Conservation (phyloP, 2,329 filamentous ascomycete species). For the Diaporthe amygdali region DNA sequence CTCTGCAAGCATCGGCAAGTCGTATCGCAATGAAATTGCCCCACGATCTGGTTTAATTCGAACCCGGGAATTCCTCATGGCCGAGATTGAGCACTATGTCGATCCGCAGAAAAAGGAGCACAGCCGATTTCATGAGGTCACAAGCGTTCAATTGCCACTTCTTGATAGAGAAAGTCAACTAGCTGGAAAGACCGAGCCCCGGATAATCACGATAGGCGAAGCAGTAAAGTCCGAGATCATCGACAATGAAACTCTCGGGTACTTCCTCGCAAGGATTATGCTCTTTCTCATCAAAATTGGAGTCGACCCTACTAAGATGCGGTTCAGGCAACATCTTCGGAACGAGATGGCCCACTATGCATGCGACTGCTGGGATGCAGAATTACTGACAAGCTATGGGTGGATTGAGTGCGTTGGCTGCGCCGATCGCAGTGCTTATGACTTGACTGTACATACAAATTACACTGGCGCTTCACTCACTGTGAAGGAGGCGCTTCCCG, state of each 20-base stretch:
- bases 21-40: constrained; percentile 97
- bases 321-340: constrained; percentile 95
- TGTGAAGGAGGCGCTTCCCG: constrained; percentile 80
- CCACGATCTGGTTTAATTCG: constrained; percentile 88
- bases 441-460: constrained; percentile 89
- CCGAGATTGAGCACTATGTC: constrained; percentile 98
- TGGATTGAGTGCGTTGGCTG: constrained; percentile 99
- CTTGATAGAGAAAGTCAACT: constrained; percentile 87
- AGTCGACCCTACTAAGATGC: constrained; percentile 83
- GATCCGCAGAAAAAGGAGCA: constrained; percentile 97
- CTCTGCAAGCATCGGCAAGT: constrained; percentile 95
- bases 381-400: constrained; percentile 87
- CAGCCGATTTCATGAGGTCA: constrained; percentile 82
- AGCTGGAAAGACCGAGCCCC: constrained; percentile 78
- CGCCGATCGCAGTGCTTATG: constrained; percentile 93
- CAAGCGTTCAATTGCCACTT: constrained; percentile 80
- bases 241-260: constrained; percentile 97
- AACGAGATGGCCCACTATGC: constrained; percentile 87
- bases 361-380: constrained; percentile 96
- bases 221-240: constrained; percentile 84
- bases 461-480: constrained; percentile 87
- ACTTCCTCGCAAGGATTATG: constrained; percentile 93
- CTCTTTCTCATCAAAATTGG: constrained; percentile 89
- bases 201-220: constrained; percentile 79
- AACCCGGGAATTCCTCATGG: constrained; percentile 98